Base-by-base conservation (phyloP, 2,329 filamentous ascomycete genomes). In the Phyllosticta paracitricarpa region DNA sequence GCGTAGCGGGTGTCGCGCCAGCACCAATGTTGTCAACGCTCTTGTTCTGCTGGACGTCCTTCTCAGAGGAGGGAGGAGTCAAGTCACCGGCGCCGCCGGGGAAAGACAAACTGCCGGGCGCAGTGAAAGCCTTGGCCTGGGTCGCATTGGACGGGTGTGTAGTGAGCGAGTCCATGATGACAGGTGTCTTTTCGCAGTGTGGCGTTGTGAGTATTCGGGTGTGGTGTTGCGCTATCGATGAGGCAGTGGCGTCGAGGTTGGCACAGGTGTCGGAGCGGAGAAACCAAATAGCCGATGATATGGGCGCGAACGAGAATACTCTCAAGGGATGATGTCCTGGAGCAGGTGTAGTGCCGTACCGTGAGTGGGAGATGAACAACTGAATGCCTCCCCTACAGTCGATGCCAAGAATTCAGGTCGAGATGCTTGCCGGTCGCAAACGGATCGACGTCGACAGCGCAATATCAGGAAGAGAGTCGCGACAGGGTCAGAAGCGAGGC, bases 71-170 rank as follows among this genome's bases (percentile, higher is more conserved):
- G 53, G 90, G 90, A 65, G 90, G 90, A 63, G 90, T 93, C 73
- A 97, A 76, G 69, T 86, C 86, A 69, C 87, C 70, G 35, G 66
- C 86, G 65, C 87, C 90, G 72, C 89, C 89, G 59, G 93, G 92
- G 77, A 95, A 97, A 64, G 92, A 96, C 68, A 97, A 82, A 69
- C 91, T 96, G 66, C 90, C 89, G 61, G 92, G 89, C 63, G 91
- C 91, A 70, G 92, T 96, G 78, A 97, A 75, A 73, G 89, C 91
- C 82, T 94, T 94, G 66, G 94, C 94, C 84, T 97, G 92, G 68
- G 88, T 85, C 70, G 93, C 92, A 74, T 86, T 97, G 67, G 88
- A 84, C 56, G 94, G 94, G 73, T 97, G 94, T 68, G 93, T 94
- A 71, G 91, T 91, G 70, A 96, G 88, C 70, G 86, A 84, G 75